phyloP scores from a whole-genome alignment of 2,329 filamentous ascomycete species.

The Colletotrichum sp. region DNA sequence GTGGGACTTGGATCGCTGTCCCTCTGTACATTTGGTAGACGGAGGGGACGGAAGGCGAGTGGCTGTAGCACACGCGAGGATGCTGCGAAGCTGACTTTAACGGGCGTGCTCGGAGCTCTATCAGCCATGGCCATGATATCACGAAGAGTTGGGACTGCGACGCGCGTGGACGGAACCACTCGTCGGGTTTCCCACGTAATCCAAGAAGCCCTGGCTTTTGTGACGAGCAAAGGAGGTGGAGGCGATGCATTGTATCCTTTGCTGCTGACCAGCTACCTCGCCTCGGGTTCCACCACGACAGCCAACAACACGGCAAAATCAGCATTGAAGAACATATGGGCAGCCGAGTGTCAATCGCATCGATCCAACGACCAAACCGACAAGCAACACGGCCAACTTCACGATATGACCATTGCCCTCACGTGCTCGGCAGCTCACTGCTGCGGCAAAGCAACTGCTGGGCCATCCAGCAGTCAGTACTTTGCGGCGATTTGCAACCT shows the following conservation, averaged over 20 bases:
- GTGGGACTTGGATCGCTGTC: background rate
- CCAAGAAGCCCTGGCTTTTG: conserved; percentile 1
- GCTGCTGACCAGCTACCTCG: conserved; percentile 8
- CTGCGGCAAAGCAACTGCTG: conserved; percentile 46
- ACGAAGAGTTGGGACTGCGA: background rate
- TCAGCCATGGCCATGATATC: conserved; percentile 27
- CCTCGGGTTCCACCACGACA: background rate
- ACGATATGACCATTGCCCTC: conserved; percentile 41
- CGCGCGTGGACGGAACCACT: background rate
- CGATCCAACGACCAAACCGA: background rate
- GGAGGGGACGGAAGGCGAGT: background rate
- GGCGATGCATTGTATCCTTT: background rate
- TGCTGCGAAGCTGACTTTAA: conserved; percentile 22
- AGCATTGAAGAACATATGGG: background rate
- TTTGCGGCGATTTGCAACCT: conserved; percentile 44
- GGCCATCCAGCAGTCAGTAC: conserved; percentile 38
- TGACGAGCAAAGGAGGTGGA: background rate
- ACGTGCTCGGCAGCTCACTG: conserved; percentile 51
- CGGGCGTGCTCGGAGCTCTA: conserved; percentile 34
- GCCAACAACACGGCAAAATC: background rate
- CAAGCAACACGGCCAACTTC: conserved; percentile 24
- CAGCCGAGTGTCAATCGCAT: background rate
- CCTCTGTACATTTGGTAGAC: background rate
- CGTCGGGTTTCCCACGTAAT: background rate
- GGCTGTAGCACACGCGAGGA: background rate